Conservation (phyloP, 148 eudicot species). For the Fagopyrum tataricum region DNA sequence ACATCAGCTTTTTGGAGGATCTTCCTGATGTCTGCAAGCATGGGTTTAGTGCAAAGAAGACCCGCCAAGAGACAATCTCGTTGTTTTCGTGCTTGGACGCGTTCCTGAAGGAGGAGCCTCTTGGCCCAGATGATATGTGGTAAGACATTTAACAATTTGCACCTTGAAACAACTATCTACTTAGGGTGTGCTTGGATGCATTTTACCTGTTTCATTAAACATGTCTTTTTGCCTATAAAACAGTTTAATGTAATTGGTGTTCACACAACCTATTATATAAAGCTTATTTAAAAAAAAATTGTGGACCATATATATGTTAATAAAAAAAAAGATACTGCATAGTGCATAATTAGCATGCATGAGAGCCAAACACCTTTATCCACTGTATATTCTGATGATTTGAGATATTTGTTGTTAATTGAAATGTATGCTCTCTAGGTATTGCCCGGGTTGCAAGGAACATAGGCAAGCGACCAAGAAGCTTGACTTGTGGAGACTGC, state of each 20-base stretch:
- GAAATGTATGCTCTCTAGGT: conserved; percentile 44
- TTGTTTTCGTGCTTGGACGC: conserved; percentile 95
- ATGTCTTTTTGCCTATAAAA: too few species aligned
- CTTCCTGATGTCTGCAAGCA: conserved; percentile 82
- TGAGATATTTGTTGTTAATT: neutral
- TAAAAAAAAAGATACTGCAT: too few species aligned
- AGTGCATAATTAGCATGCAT: too few species aligned
- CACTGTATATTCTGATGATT: neutral
- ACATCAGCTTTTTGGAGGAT: conserved; percentile 69
- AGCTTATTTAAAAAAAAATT: too few species aligned
- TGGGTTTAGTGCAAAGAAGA: conserved; percentile 66
- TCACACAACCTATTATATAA: too few species aligned
- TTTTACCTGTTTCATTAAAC: too few species aligned
- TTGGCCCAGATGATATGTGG: conserved; percentile 99
- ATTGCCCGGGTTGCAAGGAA: conserved; percentile 91
- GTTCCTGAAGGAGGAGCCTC: conserved; percentile 93
- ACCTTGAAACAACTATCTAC: neutral
- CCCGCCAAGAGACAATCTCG: conserved; percentile 81
- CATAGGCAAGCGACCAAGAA: conserved; percentile 96
- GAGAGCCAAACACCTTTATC: too few species aligned
- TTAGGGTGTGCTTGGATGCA: neutral
- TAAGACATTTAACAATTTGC: conserved; percentile 20
- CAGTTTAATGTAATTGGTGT: too few species aligned
- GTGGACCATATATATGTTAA: neutral
- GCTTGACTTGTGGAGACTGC: conserved; percentile 94